These are phyloP conservation scores for Geotrichum phurueaensis DNA, from an alignment of 1,139 yeast genomes.

Conservation along the genomic window DNA sequence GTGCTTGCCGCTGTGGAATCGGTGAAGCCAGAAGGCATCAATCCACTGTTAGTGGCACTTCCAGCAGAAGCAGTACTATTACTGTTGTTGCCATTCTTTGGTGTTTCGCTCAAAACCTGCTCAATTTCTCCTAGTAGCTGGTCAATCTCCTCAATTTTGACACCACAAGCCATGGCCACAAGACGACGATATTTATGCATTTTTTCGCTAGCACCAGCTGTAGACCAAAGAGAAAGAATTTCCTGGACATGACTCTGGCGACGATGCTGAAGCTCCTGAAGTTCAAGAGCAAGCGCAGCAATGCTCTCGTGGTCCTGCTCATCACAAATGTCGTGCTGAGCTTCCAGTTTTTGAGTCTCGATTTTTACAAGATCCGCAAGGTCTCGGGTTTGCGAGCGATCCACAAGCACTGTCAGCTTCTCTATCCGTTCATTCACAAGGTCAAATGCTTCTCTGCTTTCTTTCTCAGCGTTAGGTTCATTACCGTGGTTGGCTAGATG, in stretches of 20 bases:
- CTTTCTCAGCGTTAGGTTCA: constrained; percentile 20
- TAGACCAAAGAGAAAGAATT: constrained; percentile 44
- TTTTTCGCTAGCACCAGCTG: constrained; percentile 46
- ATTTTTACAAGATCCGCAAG: constrained; percentile 45
- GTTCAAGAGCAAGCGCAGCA: constrained; percentile 36
- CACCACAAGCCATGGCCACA: constrained; percentile 76
- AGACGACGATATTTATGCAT: constrained; percentile 77
- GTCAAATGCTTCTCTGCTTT: constrained; percentile 30
- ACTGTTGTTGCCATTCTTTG: constrained; percentile 6
- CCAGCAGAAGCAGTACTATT: not conserved
- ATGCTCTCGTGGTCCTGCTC: constrained; percentile 25
- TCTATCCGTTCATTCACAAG: constrained; percentile 28
- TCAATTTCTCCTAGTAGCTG: constrained; percentile 58
- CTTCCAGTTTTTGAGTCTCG: constrained; percentile 41
- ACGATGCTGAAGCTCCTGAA: constrained; percentile 44
- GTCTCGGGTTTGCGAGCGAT: constrained; percentile 51
- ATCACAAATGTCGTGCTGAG: constrained; percentile 9
- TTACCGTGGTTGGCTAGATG: constrained; percentile 32
- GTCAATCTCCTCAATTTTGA: constrained; percentile 74
- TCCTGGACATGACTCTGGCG: constrained; percentile 44
- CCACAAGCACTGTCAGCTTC: constrained; percentile 43
- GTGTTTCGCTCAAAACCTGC: constrained; percentile 34
- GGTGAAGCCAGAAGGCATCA: not conserved
- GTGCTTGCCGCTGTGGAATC: not conserved
- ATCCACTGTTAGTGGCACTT: not conserved